phyloP scores from a whole-genome alignment of 164 flowering plant genomes.

The Chloranthus sessilifolius region DNA sequence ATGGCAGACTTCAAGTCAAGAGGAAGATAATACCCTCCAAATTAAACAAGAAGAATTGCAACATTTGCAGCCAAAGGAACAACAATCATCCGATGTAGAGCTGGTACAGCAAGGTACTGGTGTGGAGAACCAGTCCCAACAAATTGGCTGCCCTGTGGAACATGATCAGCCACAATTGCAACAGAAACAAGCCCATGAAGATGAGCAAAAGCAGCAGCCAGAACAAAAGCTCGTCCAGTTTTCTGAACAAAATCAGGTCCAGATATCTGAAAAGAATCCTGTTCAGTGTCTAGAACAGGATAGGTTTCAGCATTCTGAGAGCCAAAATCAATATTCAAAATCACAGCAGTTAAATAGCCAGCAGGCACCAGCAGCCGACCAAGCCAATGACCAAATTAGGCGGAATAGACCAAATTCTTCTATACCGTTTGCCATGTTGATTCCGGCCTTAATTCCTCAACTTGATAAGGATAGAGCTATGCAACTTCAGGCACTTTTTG shows the following conservation, averaged over 20 bases:
- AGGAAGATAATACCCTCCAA: slow-evolving; percentile 29
- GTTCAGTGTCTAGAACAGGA: slow-evolving; percentile 27
- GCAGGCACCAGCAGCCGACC: slow-evolving; percentile 29
- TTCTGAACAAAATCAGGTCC: slow-evolving; percentile 31
- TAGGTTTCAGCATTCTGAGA: slow-evolving; percentile 26
- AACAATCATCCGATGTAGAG: slow-evolving; percentile 29
- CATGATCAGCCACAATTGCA: slow-evolving; percentile 19
- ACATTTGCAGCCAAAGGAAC: slow-evolving; percentile 30
- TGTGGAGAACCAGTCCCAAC: slow-evolving; percentile 37
- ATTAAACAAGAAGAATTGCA: slow-evolving; percentile 27
- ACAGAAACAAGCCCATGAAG: slow-evolving; percentile 28
- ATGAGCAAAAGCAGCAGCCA: slow-evolving; percentile 20
- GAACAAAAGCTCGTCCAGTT: slow-evolving; percentile 29
- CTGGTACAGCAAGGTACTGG: slow-evolving; percentile 25
- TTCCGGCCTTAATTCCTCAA: slow-evolving; percentile 65
- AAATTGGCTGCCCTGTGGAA: slow-evolving; percentile 28
- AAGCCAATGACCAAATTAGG: slow-evolving; percentile 25
- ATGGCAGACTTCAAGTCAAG: slow-evolving; percentile 49
- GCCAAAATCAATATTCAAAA: slow-evolving; percentile 37
- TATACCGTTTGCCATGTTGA: slow-evolving; percentile 67
- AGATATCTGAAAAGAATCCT: slow-evolving; percentile 34
- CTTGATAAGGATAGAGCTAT: slow-evolving; percentile 81
- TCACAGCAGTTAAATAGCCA: slow-evolving; percentile 44
- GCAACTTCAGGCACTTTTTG: slow-evolving; percentile 65
- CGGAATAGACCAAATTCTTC: slow-evolving; percentile 30